Evolutionary conservation across 768 basidiomycete species (phyloP), one percentile per base, ranked within the genome.

Genomic region (Lyophyllum semitale): DNA sequence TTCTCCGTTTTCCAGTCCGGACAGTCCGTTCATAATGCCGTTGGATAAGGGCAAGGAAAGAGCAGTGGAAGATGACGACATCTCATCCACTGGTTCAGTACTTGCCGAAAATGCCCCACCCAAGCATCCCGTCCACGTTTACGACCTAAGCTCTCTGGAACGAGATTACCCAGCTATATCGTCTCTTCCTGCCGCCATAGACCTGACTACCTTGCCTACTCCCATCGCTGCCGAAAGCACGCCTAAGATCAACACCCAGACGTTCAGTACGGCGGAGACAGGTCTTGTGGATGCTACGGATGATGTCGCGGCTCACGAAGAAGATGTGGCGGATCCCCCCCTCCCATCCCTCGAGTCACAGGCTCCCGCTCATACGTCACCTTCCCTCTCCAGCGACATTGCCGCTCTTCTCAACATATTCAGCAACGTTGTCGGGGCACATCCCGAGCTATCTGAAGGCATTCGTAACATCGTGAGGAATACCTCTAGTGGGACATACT

Each of bases 391-490:
- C 2, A 73, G 81, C 51, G 91, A 93, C 59, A 64, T 93, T 37
- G 84, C 89, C 1, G 66, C 77, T 0, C 73, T 93, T 29, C 69
- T 93, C 53, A 77, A 75, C 27, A 77, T 77, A 2, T 67, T 92
- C 52, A 80, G 78, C 38, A 71, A 68, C n/a, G 76, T 85, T 27
- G 66, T 91, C 40, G 72, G 80, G 0, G 68, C 81, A 5, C 88
- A 92, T 60, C 91, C 91, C 4, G 89, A 93, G 58, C 68, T 93
- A 11, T 80, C 86, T 3, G 85, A 88, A 52, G 80, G 79, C 41
- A 66, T 93, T 53, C 84, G 83, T 53, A 85, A 81, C 63, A 81
- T 93, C 30, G 66, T 84, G 42, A 73, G 73, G 47, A 89, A 91
- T 59, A 74, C 85, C 4, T 74, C 78, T 5, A 82, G 74, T 48